These are phyloP conservation scores for Nannochloropsis oceanica DNA, from an alignment of 108 stramenopile species.

Conservation along the genomic window DNA sequence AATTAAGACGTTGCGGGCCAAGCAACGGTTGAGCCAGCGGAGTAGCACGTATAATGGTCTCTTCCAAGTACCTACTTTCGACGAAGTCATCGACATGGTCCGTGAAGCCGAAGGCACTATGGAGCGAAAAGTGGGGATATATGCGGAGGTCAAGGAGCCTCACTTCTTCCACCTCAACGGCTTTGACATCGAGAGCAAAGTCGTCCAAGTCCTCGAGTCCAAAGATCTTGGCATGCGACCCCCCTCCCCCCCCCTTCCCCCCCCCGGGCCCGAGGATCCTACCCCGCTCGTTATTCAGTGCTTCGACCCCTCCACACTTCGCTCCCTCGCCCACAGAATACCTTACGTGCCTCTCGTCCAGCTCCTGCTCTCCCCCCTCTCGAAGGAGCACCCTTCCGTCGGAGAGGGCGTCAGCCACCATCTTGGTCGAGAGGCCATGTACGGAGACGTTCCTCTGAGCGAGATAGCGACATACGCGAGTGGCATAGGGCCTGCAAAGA, in stretches of 20 bases:
- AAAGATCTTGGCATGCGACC: neutral
- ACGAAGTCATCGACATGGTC: constrained; percentile 46
- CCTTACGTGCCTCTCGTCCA: neutral
- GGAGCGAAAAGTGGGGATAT: neutral
- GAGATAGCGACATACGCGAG: neutral
- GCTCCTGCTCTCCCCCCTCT: neutral
- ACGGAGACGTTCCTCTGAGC: neutral
- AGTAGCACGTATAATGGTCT: constrained; percentile 40
- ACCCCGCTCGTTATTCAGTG: neutral
- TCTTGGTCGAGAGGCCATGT: neutral
- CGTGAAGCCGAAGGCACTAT: neutral
- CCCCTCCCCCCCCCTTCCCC: neutral
- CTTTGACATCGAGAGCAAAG: neutral
- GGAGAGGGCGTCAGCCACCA: neutral
- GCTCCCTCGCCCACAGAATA: neutral
- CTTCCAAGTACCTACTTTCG: constrained; percentile 49
- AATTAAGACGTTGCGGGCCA: constrained; percentile 40
- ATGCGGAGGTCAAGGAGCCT: neutral
- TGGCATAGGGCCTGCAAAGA: neutral
- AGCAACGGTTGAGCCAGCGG: constrained; percentile 36
- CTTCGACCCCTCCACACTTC: neutral
- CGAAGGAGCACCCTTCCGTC: neutral
- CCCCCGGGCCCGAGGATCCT: neutral
- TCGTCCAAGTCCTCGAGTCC: neutral
- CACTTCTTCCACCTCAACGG: neutral